Evolutionary conservation across 345 rosid species (phyloP), one percentile per base, ranked within the genome.

Genomic region (Hirschfeldia incana): DNA sequence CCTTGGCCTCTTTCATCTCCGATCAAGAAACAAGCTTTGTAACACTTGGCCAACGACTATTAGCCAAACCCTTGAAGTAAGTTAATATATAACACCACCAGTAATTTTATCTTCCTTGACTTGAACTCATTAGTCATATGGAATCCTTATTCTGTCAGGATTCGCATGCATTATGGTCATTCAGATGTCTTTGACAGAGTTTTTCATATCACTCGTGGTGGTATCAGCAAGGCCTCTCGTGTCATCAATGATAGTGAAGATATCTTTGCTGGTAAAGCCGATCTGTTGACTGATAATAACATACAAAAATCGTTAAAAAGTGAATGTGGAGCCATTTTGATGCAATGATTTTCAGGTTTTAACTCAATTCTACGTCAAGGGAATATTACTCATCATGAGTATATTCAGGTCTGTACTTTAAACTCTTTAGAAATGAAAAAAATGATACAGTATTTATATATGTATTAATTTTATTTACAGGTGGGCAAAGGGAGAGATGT

Each of bases 211-310:
- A 92, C 98, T 51, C 90, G 98, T 60, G 98, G 98, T 82, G 98
- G 98, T 51, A 92, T 94, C 83, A 94, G 98, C 95, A 94, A 94
- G 89, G 97, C 98, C 70, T 94, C 98, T 78, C 95, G 97, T 70
- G 87, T 94, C 76, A 94, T 94, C 84, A 94, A 94, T 85, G 88
- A 90, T 72, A 94, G 98, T 68, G 98, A 94, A 86, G 98, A 91
- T 83, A 94, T 94, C 17, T 94, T 30, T 83, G 87, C 98, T 77
- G 98, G 98, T 88, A 80, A 67, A 61, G 17, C 63, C 13, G 5
- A 28, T 67, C 42, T 28, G 4, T 68, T 68, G 49, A 27, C 72
- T 42, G 42, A 64, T 26, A 46, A 13, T n/a, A 75, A 46, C 29
- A 60, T 30, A 34, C 37, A 42, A 28, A 16, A 60, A 39, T 76